Base-by-base conservation (phyloP, 345 rosid species). In the Balakata baccata region DNA sequence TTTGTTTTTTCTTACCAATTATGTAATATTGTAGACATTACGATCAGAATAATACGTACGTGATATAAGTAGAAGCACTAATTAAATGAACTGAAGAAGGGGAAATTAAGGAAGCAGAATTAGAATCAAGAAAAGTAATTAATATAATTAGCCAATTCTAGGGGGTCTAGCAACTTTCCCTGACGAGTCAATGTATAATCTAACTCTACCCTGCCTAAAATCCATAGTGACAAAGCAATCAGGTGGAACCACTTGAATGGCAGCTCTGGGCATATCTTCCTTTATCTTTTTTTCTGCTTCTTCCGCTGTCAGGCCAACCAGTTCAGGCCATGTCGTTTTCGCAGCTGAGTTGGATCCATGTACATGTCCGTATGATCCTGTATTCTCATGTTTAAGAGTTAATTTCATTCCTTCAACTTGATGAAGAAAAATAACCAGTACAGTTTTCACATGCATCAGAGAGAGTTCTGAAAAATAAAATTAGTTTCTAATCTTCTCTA, bases 211-310 rank as follows among this genome's bases (percentile, higher is more conserved):
- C 2, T 0, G 20, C 41, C 72, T 46, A 66, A 75, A 82, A 71
- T 85, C 90, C 85, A 80, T 82, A 9, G 86, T 85, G 4, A 82
- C 73, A 43, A 71, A 70, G 83, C 43, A 59, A 66, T 34, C 38
- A 6, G 86, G 81, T 14, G 34, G 85, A 70, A 87, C 78, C 45
- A 82, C 84, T 39, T 85, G 84, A 47, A 87, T 61, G 53, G 59
- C 52, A 52, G 77, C 82, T 11, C 77, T 75, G 17, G 79, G 77
- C 67, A 70, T 77, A 13, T 84, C 85, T 73, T 87, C 81, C 67
- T 85, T 87, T 39, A 87, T 79, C 76, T 84, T 87, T 65, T 69
- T 78, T 68, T 85, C 84, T 6, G 86, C 87, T 82, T 81, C 91
- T 13, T 81, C 86, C 0, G 81, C 81, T 8, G 74, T 72, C 22